phyloP scores from a whole-genome alignment of 2,329 filamentous ascomycete species.

The Fusarium hainanense region DNA sequence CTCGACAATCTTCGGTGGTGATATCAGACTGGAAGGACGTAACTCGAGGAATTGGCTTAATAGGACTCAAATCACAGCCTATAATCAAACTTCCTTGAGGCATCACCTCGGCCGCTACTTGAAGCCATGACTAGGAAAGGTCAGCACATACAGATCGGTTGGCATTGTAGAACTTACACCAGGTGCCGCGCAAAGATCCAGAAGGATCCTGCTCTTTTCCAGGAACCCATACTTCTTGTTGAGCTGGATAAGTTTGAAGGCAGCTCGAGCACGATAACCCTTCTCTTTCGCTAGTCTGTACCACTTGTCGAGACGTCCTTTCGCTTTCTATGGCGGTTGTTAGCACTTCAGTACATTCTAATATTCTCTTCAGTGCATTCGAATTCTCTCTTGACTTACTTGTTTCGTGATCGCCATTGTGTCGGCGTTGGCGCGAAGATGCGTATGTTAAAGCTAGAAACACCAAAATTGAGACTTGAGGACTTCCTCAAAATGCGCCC shows the following conservation, averaged over 20 bases:
- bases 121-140: slow-evolving; percentile 81
- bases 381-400: slow-evolving; percentile 51
- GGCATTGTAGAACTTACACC: slow-evolving; percentile 67
- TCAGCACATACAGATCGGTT: slow-evolving; percentile 39
- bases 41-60: slow-evolving; percentile 93
- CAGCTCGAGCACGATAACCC: slow-evolving; percentile 93
- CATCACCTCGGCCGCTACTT: slow-evolving; percentile 96
- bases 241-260: slow-evolving; percentile 97
- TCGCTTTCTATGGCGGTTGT: slow-evolving; percentile 76
- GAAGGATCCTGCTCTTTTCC: slow-evolving; percentile 93
- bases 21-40: slow-evolving; percentile 99
- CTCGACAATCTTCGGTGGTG: slow-evolving; percentile 92
- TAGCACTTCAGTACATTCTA: neutral
- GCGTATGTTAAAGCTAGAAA: neutral
- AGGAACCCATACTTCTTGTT: slow-evolving; percentile 99
- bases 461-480: slow-evolving; percentile 2
- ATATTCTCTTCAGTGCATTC: no score
- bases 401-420: slow-evolving; percentile 91
- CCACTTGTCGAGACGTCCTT: slow-evolving; percentile 98
- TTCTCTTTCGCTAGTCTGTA: slow-evolving; percentile 99
- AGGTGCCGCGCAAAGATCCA: slow-evolving; percentile 97
- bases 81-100: slow-evolving; percentile 87
- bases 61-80: slow-evolving; percentile 92
- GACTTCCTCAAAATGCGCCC: slow-evolving; percentile 33
- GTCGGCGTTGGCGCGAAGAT: slow-evolving; percentile 11